Evolutionary conservation across 352 stramenopile genomes (phyloP).

Genomic region (Phytophthora ramorum): DNA sequence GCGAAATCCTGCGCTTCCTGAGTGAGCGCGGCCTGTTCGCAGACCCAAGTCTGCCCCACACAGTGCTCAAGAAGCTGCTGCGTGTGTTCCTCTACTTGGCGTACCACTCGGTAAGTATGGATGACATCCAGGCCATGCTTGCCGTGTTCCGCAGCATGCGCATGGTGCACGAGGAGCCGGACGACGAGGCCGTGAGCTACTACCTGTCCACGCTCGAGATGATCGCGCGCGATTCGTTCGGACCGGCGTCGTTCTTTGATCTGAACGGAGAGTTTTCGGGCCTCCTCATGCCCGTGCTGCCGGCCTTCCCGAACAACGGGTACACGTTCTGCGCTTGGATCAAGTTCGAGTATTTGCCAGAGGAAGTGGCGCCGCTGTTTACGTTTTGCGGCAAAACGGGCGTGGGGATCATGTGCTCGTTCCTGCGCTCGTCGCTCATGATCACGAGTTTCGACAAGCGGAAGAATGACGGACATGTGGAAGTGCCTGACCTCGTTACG

Average conservation of each 20-base stretch:
- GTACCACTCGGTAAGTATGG: conserved; percentile 79
- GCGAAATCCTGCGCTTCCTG: conserved; percentile 77
- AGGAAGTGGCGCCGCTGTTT: conserved; percentile 77
- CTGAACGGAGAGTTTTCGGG: conserved; percentile 82
- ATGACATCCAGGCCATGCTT: conserved; percentile 87
- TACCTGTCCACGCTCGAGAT: conserved; percentile 87
- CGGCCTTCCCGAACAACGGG: conserved; percentile 78
- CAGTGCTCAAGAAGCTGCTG: conserved; percentile 82
- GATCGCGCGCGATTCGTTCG: conserved; percentile 85
- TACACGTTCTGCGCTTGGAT: conserved; percentile 90
- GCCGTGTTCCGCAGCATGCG: conserved; percentile 75
- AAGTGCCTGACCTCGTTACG: conserved; percentile 75
- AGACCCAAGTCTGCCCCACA: conserved; percentile 59
- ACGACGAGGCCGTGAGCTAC: conserved; percentile 77
- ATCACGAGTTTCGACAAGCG: conserved; percentile 88
- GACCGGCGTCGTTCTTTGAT: conserved; percentile 85
- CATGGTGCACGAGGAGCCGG: conserved; percentile 70
- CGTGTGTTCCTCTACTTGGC: conserved; percentile 80
- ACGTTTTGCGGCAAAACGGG: conserved; percentile 83
- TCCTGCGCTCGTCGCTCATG: conserved; percentile 77
- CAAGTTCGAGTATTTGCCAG: conserved; percentile 80
- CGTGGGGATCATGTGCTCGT: conserved; percentile 82
- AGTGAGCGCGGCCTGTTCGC: conserved; percentile 71
- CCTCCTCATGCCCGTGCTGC: conserved; percentile 69
- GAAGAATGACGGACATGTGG: conserved; percentile 85